A percentile compares a stretch with the other conserved stretches of the same genome.
These are phyloP conservation scores for Falciphora oryzae DNA, from an alignment of 2,329 filamentous ascomycete genomes.

Conservation along the genomic window DNA sequence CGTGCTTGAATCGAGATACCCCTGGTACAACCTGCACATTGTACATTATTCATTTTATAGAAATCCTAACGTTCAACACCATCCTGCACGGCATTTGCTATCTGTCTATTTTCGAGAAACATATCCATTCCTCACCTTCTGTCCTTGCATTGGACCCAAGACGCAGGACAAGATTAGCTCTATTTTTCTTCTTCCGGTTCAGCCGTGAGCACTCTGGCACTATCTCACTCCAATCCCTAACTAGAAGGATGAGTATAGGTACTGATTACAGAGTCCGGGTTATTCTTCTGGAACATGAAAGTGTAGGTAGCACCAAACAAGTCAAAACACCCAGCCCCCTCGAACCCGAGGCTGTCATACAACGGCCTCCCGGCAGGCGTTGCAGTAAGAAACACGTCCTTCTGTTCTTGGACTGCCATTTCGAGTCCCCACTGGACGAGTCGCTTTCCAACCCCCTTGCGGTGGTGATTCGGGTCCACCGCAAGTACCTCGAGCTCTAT, in stretches of 20 bases:
- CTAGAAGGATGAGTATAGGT: not conserved
- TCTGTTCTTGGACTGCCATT: constrained; percentile 13
- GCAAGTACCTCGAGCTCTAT: constrained; percentile 19
- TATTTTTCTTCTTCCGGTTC: too few species aligned
- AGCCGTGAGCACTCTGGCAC: too few species aligned
- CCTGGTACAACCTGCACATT: not conserved
- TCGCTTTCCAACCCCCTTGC: constrained; percentile 21
- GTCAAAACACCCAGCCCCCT: constrained; percentile 12
- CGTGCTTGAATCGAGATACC: not conserved
- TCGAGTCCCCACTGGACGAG: constrained; percentile 20
- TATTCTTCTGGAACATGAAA: not conserved
- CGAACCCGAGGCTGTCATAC: constrained; percentile 20
- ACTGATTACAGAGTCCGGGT: not conserved
- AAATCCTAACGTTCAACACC: not conserved
- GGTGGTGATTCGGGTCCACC: constrained; percentile 20
- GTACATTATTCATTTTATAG: not conserved
- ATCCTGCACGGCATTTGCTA: not conserved
- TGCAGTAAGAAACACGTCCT: constrained; percentile 17
- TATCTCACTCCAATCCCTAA: not conserved
- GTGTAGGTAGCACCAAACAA: constrained; percentile 10
- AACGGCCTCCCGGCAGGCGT: constrained; percentile 18
- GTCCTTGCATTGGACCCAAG: too few species aligned
- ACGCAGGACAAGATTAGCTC: too few species aligned
- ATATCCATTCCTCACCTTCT: too few species aligned
- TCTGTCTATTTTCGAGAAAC: too few species aligned